A percentile compares a stretch with the other conserved stretches of the same genome.
Evolutionary conservation across 2,329 filamentous ascomycete genomes (phyloP).

Genomic region (Venturia aucupariae): DNA sequence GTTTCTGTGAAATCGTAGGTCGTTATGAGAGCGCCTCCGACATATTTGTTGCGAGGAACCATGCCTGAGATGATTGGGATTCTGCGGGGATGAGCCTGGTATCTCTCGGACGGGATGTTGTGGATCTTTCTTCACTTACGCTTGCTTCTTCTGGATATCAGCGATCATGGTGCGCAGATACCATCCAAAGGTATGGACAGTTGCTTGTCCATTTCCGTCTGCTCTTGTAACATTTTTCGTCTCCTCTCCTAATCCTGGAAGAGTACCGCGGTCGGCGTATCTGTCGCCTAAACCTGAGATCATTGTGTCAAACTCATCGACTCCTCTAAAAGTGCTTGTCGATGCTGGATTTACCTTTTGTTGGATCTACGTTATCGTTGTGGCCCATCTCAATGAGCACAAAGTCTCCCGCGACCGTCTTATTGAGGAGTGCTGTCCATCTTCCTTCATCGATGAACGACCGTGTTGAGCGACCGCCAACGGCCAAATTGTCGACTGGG

Average conservation of each 20-base stretch:
- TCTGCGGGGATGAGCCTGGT: too few species aligned
- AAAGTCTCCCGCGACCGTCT: conserved; percentile 18
- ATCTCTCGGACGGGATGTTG: too few species aligned
- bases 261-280: conserved; percentile 20
- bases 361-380: conserved; percentile 17
- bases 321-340: too few species aligned
- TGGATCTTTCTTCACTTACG: neutral
- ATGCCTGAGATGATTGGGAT: conserved; percentile 22
- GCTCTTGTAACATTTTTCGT: conserved; percentile 18
- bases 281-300: neutral
- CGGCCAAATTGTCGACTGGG: conserved; percentile 17
- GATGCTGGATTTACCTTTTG: neutral
- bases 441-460: conserved; percentile 20
- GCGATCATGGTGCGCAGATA: conserved; percentile 23
- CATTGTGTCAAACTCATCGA: neutral
- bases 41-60: conserved; percentile 10
- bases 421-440: conserved; percentile 17
- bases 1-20: conserved; percentile 18
- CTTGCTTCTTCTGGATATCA: conserved; percentile 20
- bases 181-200: conserved; percentile 22
- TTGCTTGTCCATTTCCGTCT: neutral
- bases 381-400: conserved; percentile 23
- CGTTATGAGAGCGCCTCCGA: neutral
- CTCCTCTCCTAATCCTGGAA: conserved; percentile 20
- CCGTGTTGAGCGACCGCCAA: conserved; percentile 17